Evolutionary conservation across 192 early-diverging fungal species (phyloP), one percentile per base, ranked within the genome.

Genomic region (Dispira simplex): DNA sequence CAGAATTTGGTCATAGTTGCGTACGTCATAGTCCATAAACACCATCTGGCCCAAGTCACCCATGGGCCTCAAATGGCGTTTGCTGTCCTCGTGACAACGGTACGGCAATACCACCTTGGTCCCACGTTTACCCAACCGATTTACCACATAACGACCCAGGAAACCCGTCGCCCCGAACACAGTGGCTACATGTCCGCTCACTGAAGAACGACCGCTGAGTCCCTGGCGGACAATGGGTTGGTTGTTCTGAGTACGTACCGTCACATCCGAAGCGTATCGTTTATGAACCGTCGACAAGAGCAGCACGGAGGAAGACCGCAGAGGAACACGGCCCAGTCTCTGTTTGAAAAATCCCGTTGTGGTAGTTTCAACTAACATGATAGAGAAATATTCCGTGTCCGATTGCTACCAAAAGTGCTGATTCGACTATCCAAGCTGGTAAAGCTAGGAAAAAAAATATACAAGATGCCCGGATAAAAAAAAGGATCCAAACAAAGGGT

Each of bases 151-250:
- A 56, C 93, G 87, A 52, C 93, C 95, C 14, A 96, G 77, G 75
- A 98, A 96, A 28, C 95, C 95, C 55, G 90, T 95, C 75, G 85
- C 88, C 16, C 96, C 96, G 74, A 96, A 93, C 21, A 96, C 93
- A 14, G 96, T 98, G 28, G 89, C 89, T 23, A 82, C 83, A 68
- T 93, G 89, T 25, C 96, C 96, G 66, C 80, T 86, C 64, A 81
- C 80, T 46, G 89, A 85, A 62, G 87, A 87, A 53, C 89, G 86
- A 65, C 89, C 89, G 20, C 21, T 48, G 12, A 63, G 46, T 13
- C 48, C 62, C 62, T 21, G 21, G 32, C 46, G 62, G n/a, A 63
- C 46, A 6, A 46, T 44, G 20, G 48, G 62, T 28, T 48, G 62
- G 16, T 6, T 43, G 23, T 23, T 51, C 8, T 23, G 62, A 16